Percentiles rank a stretch among this genome's conserved stretches.
phyloP scores from a whole-genome alignment of 2,329 filamentous ascomycete species.

The Hypoxylon sp. region DNA sequence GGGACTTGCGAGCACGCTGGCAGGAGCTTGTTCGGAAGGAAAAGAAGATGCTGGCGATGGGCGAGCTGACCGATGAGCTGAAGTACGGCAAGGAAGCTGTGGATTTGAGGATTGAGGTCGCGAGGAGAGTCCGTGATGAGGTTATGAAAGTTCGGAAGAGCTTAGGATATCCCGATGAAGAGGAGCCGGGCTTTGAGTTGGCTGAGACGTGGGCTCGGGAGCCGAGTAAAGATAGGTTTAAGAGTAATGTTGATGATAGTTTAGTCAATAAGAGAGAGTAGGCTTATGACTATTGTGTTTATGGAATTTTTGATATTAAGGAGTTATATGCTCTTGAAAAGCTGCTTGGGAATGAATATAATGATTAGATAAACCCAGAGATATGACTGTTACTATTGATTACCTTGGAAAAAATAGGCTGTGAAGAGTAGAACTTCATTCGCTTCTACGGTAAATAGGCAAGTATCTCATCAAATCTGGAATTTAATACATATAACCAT shows the following conservation, averaged over 20 bases:
- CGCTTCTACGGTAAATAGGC: too few species aligned
- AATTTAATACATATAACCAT: neutral
- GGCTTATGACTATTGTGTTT: too few species aligned
- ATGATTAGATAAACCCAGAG: neutral
- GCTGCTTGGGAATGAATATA: neutral
- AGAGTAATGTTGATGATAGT: constrained; percentile 69
- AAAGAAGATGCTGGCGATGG: constrained; percentile 60
- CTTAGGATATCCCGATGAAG: constrained; percentile 83
- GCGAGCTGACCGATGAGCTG: constrained; percentile 77
- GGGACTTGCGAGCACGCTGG: constrained; percentile 83
- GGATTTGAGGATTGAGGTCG: constrained; percentile 83
- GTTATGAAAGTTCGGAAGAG: constrained; percentile 82
- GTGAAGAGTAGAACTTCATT: neutral
- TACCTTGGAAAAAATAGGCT: neutral
- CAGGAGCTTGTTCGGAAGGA: constrained; percentile 72
- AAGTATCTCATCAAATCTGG: too few species aligned
- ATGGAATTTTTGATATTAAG: neutral
- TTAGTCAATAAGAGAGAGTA: constrained; percentile 58
- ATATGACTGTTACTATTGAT: neutral
- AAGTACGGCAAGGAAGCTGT: constrained; percentile 82
- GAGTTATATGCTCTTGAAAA: neutral
- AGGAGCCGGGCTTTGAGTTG: constrained; percentile 74
- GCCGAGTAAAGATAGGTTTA: constrained; percentile 63
- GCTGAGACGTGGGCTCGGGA: constrained; percentile 84
- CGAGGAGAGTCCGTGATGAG: constrained; percentile 81